Evolutionary conservation across 768 basidiomycete species (phyloP).

Genomic region (Leccinum sublutescens): DNA sequence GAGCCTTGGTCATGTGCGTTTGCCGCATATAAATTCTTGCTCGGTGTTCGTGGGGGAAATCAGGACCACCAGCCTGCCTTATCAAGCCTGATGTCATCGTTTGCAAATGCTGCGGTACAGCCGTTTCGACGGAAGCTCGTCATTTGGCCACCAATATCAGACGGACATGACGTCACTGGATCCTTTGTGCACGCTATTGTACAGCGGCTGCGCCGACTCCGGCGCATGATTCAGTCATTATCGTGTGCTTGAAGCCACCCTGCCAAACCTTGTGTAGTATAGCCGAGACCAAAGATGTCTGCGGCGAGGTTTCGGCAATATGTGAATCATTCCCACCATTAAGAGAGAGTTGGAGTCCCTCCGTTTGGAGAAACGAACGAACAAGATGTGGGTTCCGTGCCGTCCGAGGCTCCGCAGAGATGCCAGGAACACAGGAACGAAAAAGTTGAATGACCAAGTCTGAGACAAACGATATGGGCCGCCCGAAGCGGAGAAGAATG

Average conservation of each 20-base stretch:
- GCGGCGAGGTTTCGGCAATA: neutral
- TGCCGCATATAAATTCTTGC: neutral
- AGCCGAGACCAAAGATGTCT: slow-evolving; percentile 6
- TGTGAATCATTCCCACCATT: slow-evolving; percentile 5
- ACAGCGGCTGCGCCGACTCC: neutral
- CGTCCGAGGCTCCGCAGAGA: neutral
- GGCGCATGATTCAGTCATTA: neutral
- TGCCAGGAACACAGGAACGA: neutral
- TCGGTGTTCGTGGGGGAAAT: neutral
- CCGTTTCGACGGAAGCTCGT: neutral
- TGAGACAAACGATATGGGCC: neutral
- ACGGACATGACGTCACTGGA: neutral
- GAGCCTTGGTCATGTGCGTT: neutral
- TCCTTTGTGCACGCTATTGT: neutral
- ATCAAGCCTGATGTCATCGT: slow-evolving; percentile 9
- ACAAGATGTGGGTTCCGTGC: neutral
- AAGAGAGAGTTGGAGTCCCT: neutral
- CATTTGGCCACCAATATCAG: neutral
- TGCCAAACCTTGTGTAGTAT: slow-evolving; percentile 3
- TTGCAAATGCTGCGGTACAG: neutral
- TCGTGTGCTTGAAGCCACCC: neutral
- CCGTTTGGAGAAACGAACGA: neutral
- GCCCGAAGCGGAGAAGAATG: slow-evolving; percentile 2
- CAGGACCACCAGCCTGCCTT: neutral
- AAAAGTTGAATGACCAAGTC: neutral